Percentiles rank a stretch among this genome's conserved stretches.
phyloP scores from a whole-genome alignment of 2,329 filamentous ascomycete genomes.

The Fusarium foetens region DNA sequence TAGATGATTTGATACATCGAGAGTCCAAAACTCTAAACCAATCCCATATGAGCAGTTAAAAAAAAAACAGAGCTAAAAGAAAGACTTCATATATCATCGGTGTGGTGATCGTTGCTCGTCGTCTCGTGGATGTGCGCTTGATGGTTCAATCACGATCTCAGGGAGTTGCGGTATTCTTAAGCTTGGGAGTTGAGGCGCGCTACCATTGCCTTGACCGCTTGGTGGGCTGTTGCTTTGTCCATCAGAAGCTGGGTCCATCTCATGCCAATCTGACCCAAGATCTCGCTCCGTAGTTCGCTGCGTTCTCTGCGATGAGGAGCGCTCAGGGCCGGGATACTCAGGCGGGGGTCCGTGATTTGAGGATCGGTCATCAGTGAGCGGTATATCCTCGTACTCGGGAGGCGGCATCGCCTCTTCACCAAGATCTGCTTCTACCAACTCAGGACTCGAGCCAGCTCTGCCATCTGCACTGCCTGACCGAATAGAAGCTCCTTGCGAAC shows the following conservation, averaged over 20 bases:
- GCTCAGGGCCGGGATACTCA: constrained; percentile 58
- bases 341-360: constrained; percentile 62
- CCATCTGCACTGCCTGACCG: constrained; percentile 52
- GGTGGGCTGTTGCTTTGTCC: constrained; percentile 1
- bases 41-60: neutral
- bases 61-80: constrained; percentile 1
- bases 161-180: constrained; percentile 62
- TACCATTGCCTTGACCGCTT: constrained; percentile 50
- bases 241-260: constrained; percentile 4
- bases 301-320: constrained; percentile 43
- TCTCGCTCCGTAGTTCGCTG: constrained; percentile 39
- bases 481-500: constrained; percentile 57
- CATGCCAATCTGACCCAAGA: constrained; percentile 22
- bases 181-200: constrained; percentile 62
- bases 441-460: constrained; percentile 62
- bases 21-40: constrained; percentile 3
- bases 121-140: constrained; percentile 46
- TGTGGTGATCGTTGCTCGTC: constrained; percentile 26
- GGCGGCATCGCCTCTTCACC: constrained; percentile 61
- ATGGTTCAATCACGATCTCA: constrained; percentile 69
- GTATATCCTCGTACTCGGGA: constrained; percentile 65
- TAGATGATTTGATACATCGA: constrained; percentile 16
- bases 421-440: constrained; percentile 63
- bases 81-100: constrained; percentile 22
- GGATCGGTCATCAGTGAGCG: constrained; percentile 54